These are phyloP conservation scores for Suillus weaverae DNA, from an alignment of 768 basidiomycete species.

Conservation along the genomic window DNA sequence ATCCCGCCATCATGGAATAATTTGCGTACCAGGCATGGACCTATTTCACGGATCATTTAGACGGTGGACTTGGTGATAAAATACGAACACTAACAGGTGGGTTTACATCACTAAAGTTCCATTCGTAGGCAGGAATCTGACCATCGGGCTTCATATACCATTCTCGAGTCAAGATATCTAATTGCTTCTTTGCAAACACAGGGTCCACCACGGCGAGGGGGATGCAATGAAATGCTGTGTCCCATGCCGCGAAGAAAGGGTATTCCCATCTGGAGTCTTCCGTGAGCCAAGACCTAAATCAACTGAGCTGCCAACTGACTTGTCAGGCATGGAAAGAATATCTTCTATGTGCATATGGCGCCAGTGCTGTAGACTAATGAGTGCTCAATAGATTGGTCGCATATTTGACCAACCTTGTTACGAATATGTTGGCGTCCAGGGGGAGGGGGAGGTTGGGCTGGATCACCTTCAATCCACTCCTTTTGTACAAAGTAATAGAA, in stretches of 20 bases:
- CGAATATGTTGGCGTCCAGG: slow-evolving; percentile 82
- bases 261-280: slow-evolving; percentile 81
- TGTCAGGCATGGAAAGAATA: slow-evolving; percentile 98
- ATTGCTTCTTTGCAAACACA: slow-evolving; percentile 94
- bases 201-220: slow-evolving; percentile 96
- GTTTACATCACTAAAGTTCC: slow-evolving; percentile 99
- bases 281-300: slow-evolving; percentile 2
- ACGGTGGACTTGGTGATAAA: neutral
- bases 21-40: slow-evolving; percentile 83
- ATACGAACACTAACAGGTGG: slow-evolving; percentile 58
- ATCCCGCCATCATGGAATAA: neutral
- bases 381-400: neutral
- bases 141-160: slow-evolving; percentile 99
- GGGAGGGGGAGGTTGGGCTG: slow-evolving; percentile 92
- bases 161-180: slow-evolving; percentile 93
- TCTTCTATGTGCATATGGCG: slow-evolving; percentile 94
- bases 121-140: slow-evolving; percentile 98
- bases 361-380: slow-evolving; percentile 67
- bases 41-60: neutral
- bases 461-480: slow-evolving; percentile 95
- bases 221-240: slow-evolving; percentile 99
- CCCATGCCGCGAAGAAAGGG: slow-evolving; percentile 98
- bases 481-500: slow-evolving; percentile 95
- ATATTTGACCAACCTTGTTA: slow-evolving; percentile 60
- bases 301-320: slow-evolving; percentile 47